phyloP scores from a whole-genome alignment of 305 asterid genomes.

The Lippia alba region DNA sequence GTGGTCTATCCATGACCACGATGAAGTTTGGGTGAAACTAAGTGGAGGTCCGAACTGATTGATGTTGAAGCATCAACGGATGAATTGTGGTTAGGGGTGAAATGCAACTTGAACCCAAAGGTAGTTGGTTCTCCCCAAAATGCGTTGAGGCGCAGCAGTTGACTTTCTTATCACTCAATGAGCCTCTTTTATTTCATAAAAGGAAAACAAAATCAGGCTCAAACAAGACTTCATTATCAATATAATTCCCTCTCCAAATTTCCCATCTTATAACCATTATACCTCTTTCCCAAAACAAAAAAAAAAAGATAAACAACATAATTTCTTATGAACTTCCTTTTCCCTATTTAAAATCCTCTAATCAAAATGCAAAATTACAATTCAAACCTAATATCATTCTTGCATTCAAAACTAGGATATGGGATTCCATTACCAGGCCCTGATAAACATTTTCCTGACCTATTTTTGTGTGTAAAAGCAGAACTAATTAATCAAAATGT shows the following conservation, averaged over 20 bases:
- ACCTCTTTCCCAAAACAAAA: too few species aligned
- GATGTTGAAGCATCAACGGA: background rate
- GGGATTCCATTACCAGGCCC: constrained; percentile 26
- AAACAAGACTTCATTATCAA: background rate
- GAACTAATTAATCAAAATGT: constrained; percentile 15
- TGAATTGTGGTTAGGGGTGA: background rate
- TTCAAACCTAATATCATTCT: too few species aligned
- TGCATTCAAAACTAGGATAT: constrained; percentile 2
- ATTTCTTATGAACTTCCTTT: background rate
- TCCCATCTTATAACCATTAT: background rate
- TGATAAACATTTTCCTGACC: constrained; percentile 17
- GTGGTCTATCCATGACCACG: background rate
- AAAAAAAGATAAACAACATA: too few species aligned
- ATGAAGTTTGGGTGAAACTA: background rate
- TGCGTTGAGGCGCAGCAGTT: too few species aligned
- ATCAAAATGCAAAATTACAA: too few species aligned
- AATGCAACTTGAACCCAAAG: background rate
- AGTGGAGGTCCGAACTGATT: background rate
- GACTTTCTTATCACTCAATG: too few species aligned
- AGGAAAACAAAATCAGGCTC: constrained; percentile 13
- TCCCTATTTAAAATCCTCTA: background rate
- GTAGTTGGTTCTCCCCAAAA: background rate
- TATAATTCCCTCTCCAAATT: background rate
- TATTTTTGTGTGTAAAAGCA: constrained; percentile 34
- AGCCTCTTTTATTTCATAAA: background rate